These are phyloP conservation scores for Penicillium griseofulvum DNA, from an alignment of 2,329 filamentous ascomycete genomes.

Conservation along the genomic window DNA sequence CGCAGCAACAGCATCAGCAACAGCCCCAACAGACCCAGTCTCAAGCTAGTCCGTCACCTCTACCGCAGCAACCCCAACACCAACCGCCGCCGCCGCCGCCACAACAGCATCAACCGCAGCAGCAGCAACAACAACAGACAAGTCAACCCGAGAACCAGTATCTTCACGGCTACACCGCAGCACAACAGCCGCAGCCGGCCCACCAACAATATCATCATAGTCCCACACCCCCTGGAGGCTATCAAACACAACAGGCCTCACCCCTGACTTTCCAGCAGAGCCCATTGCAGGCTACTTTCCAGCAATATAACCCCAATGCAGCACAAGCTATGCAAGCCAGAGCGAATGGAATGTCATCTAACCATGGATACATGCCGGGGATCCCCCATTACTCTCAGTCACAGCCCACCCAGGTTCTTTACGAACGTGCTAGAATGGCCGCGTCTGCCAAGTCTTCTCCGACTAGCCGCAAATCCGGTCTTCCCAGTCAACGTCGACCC, in stretches of 20 bases:
- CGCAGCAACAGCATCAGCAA: constrained; percentile 33
- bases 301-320: constrained; percentile 41
- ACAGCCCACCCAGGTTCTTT: constrained; percentile 55
- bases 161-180: constrained; percentile 35
- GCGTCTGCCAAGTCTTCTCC: constrained; percentile 57
- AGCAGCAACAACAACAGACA: constrained; percentile 20
- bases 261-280: constrained; percentile 41
- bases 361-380: constrained; percentile 46
- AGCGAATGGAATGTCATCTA: constrained; percentile 35
- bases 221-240: constrained; percentile 33
- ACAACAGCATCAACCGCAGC: constrained; percentile 20
- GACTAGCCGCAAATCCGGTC: constrained; percentile 51
- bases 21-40: constrained; percentile 27
- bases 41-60: constrained; percentile 6
- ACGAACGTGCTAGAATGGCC: constrained; percentile 56
- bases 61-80: constrained; percentile 33
- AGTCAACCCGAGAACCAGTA: constrained; percentile 32
- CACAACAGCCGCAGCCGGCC: constrained; percentile 30
- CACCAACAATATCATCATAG: constrained; percentile 37
- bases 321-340: constrained; percentile 30
- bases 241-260: constrained; percentile 31
- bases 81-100: constrained; percentile 23
- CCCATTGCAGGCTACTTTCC: constrained; percentile 41
- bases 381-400: constrained; percentile 49
- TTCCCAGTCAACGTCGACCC: constrained; percentile 64